Base-by-base conservation (phyloP, 2,329 filamentous ascomycete genomes). In the Colletotrichum brevisporum region DNA sequence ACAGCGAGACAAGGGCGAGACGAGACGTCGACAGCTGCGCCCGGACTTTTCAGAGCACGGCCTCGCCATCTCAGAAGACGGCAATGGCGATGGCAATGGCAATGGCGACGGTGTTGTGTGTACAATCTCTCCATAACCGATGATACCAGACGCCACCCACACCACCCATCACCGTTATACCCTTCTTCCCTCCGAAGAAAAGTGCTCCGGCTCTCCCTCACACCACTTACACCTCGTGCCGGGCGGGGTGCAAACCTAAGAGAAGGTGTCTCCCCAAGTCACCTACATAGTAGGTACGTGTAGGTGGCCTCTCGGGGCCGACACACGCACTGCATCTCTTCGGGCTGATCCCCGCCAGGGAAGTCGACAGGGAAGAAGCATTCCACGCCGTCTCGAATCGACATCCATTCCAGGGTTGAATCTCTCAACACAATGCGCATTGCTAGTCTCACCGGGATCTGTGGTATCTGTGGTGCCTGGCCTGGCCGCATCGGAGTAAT, bases 381-480 rank as follows among this genome's bases (percentile, higher is more conserved):
- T 61, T 69, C 51, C 62, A 53, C 43, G 18, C 55, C 62, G 67
- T 69, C 67, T 69, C 67, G 63, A 61, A 69, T 67, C 31, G 51
- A 45, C 63, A 21, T 54, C 36, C 62, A 67, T 61, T 61, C 51
- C 62, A 69, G 55, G 67, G 63, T 69, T 67, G 67, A 48, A 47
- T 69, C 63, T 52, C 56, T 56, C 50, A 56, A 52, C 26, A 36
- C 39, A 61, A 69, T 69, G 67, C 55, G 67, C 56, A 69, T 67
- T 67, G 56, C 67, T 57, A 56, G 51, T 55, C 43, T 67, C 51
- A 15, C 50, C 51, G 39, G 67, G 50, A 67, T 67, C 56, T 36
- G 21, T 24, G 21, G 21, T 24, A 24, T 24, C 21, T 69, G 36
- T 31, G 31, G 67, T 61, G 55, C 56, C 56, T 67, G 55, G 45